These are phyloP conservation scores for Benincasa hispida DNA, from an alignment of 306 rosid genomes.

Conservation along the genomic window DNA sequence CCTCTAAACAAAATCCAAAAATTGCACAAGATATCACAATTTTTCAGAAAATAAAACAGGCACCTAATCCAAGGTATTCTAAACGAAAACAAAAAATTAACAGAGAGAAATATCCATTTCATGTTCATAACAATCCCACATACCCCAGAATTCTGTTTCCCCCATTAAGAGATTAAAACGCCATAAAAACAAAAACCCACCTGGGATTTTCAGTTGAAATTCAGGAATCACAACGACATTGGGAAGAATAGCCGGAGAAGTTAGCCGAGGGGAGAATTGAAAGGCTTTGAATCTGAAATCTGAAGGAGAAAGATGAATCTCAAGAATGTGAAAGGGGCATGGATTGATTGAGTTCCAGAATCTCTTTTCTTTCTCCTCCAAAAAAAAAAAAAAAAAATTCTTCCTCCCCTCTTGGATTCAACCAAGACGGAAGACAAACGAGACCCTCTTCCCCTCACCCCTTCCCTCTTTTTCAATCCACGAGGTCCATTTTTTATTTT, in stretches of 20 bases:
- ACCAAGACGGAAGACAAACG: conserved; percentile 15
- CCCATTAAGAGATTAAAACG: background rate
- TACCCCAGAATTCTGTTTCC: background rate
- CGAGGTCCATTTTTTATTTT: background rate
- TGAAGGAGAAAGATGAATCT: background rate
- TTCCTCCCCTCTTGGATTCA: conserved; percentile 10
- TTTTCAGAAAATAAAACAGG: background rate
- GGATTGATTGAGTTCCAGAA: conserved; percentile 4
- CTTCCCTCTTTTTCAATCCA: background rate
- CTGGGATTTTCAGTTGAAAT: conserved; percentile 4
- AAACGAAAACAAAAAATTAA: background rate
- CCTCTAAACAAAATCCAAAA: background rate
- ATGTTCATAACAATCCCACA: background rate
- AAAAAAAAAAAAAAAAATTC: background rate
- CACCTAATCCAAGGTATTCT: background rate
- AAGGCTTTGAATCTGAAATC: background rate
- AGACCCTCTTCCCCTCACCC: conserved; percentile 5
- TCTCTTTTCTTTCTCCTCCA: conserved; percentile 5
- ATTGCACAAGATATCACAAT: background rate
- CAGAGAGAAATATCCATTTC: background rate
- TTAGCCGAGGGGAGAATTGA: background rate
- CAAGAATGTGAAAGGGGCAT: conserved; percentile 6
- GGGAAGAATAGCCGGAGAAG: background rate
- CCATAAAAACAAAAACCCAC: conserved; percentile 10
- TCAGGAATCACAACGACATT: background rate